phyloP scores from a whole-genome alignment of 352 stramenopile genomes.

The Blastocystis sp. region DNA sequence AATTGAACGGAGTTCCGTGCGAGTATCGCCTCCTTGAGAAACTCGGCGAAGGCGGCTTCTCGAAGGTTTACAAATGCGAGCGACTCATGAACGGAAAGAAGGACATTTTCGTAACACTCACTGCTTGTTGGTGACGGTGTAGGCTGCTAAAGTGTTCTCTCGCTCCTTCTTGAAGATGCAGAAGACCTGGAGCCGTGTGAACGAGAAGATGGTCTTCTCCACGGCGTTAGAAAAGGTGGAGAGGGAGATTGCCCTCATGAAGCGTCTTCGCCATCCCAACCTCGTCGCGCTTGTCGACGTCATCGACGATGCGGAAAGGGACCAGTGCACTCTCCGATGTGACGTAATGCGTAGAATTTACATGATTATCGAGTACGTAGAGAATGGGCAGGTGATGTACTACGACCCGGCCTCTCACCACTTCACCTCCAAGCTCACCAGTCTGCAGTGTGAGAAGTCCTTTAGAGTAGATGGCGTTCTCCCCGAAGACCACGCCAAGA shows the following conservation, averaged over 20 bases:
- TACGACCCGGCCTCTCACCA: slow-evolving; percentile 23
- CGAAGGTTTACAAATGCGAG: slow-evolving; percentile 63
- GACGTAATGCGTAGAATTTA: slow-evolving; percentile 82
- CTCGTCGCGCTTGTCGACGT: slow-evolving; percentile 84
- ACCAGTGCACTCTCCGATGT: slow-evolving; percentile 21
- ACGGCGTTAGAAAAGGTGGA: slow-evolving; percentile 68
- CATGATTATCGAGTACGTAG: slow-evolving; percentile 75
- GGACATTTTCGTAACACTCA: slow-evolving; percentile 33
- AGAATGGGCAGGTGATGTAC: slow-evolving; percentile 70
- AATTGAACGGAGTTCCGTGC: slow-evolving; percentile 53
- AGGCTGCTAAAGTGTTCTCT: slow-evolving; percentile 69
- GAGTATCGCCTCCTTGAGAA: slow-evolving; percentile 61
- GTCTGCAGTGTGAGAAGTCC: not conserved
- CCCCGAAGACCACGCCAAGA: slow-evolving; percentile 47
- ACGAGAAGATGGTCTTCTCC: slow-evolving; percentile 55
- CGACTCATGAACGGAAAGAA: slow-evolving; percentile 36
- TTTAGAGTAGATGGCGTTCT: slow-evolving; percentile 57
- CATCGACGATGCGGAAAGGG: slow-evolving; percentile 79
- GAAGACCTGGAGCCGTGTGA: slow-evolving; percentile 50
- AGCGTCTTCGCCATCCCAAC: slow-evolving; percentile 84
- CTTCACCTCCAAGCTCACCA: slow-evolving; percentile 14
- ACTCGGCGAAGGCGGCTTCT: slow-evolving; percentile 54
- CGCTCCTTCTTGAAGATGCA: slow-evolving; percentile 68
- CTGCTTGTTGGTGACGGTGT: not conserved
- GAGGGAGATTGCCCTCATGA: slow-evolving; percentile 84